Base-by-base conservation (phyloP, 768 basidiomycete species). In the Lyophyllum decastes region DNA sequence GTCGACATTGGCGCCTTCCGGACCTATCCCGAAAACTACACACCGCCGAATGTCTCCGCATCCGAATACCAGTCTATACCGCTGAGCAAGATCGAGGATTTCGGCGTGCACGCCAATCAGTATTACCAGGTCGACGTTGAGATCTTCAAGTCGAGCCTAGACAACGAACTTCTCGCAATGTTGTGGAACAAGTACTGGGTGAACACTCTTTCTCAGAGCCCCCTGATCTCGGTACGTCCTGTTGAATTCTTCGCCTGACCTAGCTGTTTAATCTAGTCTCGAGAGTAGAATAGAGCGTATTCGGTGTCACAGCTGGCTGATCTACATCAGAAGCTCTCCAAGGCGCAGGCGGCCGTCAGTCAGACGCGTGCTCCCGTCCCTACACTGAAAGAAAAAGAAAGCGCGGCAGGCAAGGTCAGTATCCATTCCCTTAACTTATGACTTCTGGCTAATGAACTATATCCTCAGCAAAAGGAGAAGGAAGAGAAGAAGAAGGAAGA, bases 121-220 rank as follows among this genome's bases (percentile, higher is more conserved):
- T 99, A 99, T 71, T 99, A 99, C 70, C 90, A 85, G 22, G 81
- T 99, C 14, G 95, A 96, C 30, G 90, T 99, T 17, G 88, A 95
- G 69, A 89, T 98, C 52, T 99, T 97, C 85, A 98, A 97, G 73
- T 92, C 89, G 24, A 87, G 82, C 58, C 75, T 95, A 49, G 97
- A 99, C 70, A 88, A 86, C 27, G 87, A 95, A 66, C 76, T 99
- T 2, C 80, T 99, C 43, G 92, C 91, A 21, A 75, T 95, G 68
- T 74, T 99, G 53, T 98, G 96, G 96, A 98, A 99, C 75, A 98
- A 98, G 74, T 99, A 99, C 66, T 99, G 97, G 97, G 94, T 97
- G 24, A 95, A 95, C 66, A 99, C 97, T 2, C 79, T 99, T 38
- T 94, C 92, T 65, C 92, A 94, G 68, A 96, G 93, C 67, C 90